Percentiles rank a stretch among this genome's conserved stretches.
These are phyloP conservation scores for Blastobotrys terrestris DNA, from an alignment of 805 yeast genomes.

Conservation along the genomic window DNA sequence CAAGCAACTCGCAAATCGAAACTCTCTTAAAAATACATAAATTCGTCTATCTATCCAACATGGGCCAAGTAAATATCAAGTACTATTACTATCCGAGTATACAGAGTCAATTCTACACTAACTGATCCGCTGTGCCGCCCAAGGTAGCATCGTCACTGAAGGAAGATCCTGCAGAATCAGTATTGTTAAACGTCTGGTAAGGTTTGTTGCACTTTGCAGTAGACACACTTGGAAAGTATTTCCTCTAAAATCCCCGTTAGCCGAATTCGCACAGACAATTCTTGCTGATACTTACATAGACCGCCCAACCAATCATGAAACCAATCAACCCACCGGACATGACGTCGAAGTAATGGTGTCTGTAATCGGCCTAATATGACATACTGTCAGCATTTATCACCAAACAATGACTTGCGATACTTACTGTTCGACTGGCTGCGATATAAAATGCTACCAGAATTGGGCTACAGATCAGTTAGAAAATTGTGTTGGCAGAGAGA, in stretches of 20 bases:
- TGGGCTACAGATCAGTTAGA: constrained; percentile 25
- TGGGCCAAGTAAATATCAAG: too few species aligned
- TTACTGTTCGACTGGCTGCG: constrained; percentile 69
- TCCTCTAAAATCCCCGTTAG: constrained; percentile 1
- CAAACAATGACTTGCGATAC: too few species aligned
- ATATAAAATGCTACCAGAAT: constrained; percentile 60
- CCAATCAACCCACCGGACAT: constrained; percentile 70
- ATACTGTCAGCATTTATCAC: too few species aligned
- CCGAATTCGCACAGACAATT: constrained; percentile 1
- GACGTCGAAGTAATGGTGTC: constrained; percentile 89
- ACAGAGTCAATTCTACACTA: too few species aligned
- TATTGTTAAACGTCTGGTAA: neutral
- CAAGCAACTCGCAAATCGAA: too few species aligned
- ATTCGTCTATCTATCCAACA: too few species aligned
- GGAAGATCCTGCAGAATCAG: neutral
- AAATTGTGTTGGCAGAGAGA: constrained; percentile 1
- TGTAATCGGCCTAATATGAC: constrained; percentile 64
- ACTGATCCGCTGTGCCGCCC: neutral
- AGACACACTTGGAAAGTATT: constrained; percentile 17
- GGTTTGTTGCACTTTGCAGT: constrained; percentile 16
- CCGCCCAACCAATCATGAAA: constrained; percentile 46
- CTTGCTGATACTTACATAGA: constrained; percentile 12
- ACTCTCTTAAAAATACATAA: too few species aligned
- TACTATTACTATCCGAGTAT: too few species aligned
- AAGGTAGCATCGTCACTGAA: neutral